Percentiles rank a stretch among this genome's conserved stretches.
Conservation (phyloP, 768 basidiomycete genomes). For the Suillus hirtellus region DNA sequence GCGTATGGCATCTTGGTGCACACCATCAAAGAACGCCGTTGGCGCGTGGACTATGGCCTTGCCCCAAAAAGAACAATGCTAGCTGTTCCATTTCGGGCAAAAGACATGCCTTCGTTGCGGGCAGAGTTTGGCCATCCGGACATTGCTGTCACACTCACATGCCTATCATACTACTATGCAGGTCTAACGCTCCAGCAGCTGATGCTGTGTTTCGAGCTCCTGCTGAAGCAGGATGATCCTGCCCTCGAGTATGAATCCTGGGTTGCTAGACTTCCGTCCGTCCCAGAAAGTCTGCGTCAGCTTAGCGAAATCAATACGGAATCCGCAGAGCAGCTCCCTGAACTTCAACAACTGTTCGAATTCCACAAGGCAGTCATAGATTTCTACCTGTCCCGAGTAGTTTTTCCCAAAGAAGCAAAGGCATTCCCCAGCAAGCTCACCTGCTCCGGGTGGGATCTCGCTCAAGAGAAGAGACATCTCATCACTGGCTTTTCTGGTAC, state of each 20-base stretch:
- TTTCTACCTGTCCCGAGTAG: conserved; percentile 38
- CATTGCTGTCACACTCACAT: conserved; percentile 36
- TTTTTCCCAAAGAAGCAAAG: conserved; percentile 40
- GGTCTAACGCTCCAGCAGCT: conserved; percentile 35
- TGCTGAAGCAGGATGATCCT: conserved; percentile 34
- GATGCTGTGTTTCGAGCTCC: conserved; percentile 27
- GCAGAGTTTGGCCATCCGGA: conserved; percentile 44
- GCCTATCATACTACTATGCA: conserved; percentile 38
- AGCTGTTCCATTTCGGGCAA: conserved; percentile 41
- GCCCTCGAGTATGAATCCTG: conserved; percentile 32
- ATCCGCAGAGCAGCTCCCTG: conserved; percentile 28
- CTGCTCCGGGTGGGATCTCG: conserved; percentile 40
- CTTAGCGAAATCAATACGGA: conserved; percentile 29
- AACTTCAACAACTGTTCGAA: conserved; percentile 30
- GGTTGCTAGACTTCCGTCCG: conserved; percentile 20
- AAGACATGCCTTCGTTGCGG: conserved; percentile 36
- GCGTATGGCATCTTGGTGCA: conserved; percentile 32
- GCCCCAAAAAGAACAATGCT: conserved; percentile 33
- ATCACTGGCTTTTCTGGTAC: conserved; percentile 40
- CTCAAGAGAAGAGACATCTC: conserved; percentile 21
- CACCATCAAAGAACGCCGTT: conserved; percentile 35
- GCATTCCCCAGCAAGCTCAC: conserved; percentile 37
- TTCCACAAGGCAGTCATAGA: conserved; percentile 33
- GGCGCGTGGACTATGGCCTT: conserved; percentile 43
- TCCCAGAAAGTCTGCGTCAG: conserved; percentile 23